phyloP scores from a whole-genome alignment of 148 eudicot genomes.

The Fagopyrum esculentum region DNA sequence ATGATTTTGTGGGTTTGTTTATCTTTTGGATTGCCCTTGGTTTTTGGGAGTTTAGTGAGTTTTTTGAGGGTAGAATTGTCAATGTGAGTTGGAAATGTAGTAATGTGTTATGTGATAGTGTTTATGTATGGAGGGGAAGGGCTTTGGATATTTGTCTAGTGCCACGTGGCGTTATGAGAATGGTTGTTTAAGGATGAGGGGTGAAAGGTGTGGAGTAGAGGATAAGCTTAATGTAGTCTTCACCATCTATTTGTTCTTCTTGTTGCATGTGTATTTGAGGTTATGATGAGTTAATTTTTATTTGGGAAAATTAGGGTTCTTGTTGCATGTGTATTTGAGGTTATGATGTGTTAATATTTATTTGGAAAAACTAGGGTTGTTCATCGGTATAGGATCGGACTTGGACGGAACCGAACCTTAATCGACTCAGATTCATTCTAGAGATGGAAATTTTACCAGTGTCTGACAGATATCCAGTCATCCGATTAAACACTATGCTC shows the following conservation, averaged over 20 bases:
- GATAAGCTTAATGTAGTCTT: neutral
- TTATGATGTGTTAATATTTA: too few relatives aligned
- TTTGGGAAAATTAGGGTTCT: too few relatives aligned
- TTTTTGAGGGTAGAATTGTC: slow-evolving; percentile 16
- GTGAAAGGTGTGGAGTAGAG: slow-evolving; percentile 34
- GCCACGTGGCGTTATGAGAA: slow-evolving; percentile 45
- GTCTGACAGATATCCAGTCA: too few relatives aligned
- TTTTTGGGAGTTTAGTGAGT: neutral
- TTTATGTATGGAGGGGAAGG: slow-evolving; percentile 36
- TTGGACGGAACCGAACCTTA: too few relatives aligned
- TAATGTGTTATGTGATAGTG: slow-evolving; percentile 20
- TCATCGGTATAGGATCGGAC: too few relatives aligned
- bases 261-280: neutral
- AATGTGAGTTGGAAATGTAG: slow-evolving; percentile 3
- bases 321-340: neutral
- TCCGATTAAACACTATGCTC: too few relatives aligned
- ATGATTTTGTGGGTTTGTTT: slow-evolving; percentile 9
- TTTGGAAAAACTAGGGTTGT: too few relatives aligned
- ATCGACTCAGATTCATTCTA: too few relatives aligned
- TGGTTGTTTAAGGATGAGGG: slow-evolving; percentile 63
- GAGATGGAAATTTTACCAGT: too few relatives aligned
- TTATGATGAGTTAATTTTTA: too few relatives aligned
- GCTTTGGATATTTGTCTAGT: slow-evolving; percentile 46
- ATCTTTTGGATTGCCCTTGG: neutral
- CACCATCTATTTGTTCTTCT: neutral